Evolutionary conservation across 257 asterid genomes (phyloP).

Genomic region (Anisodus tanguticus): DNA sequence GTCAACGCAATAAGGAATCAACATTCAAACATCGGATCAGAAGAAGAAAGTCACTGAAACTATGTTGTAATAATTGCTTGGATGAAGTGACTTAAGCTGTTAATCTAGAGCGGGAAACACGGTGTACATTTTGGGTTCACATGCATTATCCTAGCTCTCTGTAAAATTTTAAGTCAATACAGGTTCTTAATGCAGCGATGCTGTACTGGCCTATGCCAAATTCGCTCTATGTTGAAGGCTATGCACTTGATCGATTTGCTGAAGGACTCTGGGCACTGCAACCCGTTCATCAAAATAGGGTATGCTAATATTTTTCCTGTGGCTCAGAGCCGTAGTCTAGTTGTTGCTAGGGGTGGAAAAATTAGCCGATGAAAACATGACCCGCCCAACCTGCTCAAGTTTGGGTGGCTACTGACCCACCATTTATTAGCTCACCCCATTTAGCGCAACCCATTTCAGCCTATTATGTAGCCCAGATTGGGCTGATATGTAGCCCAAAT

Average conservation of each 20-base stretch:
- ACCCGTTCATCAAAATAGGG: conserved; percentile 92
- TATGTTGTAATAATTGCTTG: neutral
- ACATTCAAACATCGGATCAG: neutral
- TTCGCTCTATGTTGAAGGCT: conserved; percentile 88
- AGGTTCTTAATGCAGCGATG: conserved; percentile 99
- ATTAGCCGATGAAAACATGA: no score
- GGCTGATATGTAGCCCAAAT: no score
- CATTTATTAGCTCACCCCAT: no score
- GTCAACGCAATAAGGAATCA: neutral
- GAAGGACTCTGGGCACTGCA: conserved; percentile 88
- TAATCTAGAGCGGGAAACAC: neutral
- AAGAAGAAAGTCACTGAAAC: neutral
- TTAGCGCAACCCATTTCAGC: no score
- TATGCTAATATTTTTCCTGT: conserved; percentile 32
- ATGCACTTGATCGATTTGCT: conserved; percentile 90
- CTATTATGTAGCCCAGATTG: no score
- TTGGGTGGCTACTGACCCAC: no score
- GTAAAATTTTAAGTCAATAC: conserved; percentile 46
- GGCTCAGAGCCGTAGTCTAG: no score
- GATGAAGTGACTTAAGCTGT: conserved; percentile 1
- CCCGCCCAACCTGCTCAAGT: no score
- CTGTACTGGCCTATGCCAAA: conserved; percentile 95
- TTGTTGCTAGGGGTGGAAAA: no score
- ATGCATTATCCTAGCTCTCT: conserved; percentile 21
- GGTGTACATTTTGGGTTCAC: neutral